Conservation (phyloP, 2,329 filamentous ascomycete species). For the Phyllosticta citrichinensis region DNA sequence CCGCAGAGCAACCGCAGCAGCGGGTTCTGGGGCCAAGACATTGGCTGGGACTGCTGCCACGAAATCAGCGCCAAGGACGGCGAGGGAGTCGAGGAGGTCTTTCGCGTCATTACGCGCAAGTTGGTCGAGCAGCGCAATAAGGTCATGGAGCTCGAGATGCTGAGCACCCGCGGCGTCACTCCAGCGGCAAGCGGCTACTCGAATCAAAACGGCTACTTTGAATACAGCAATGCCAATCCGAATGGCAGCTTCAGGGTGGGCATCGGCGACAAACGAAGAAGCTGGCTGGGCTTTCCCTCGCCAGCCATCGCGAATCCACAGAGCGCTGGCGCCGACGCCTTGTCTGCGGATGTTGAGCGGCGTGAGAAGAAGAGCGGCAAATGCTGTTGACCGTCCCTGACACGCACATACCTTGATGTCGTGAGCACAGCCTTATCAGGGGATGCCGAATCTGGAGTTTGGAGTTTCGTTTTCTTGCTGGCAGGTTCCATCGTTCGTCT, state of each 20-base stretch:
- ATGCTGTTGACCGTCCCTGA: conserved; percentile 19
- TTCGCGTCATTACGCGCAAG: conserved; percentile 81
- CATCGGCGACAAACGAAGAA: conserved; percentile 51
- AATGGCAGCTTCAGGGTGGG: conserved; percentile 52
- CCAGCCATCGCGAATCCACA: conserved; percentile 20
- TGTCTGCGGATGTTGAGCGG: conserved; percentile 24
- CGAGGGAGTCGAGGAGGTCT: conserved; percentile 94
- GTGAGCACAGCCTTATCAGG: neutral
- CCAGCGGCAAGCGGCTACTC: conserved; percentile 30
- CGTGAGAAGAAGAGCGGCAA: conserved; percentile 24
- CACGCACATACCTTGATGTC: neutral
- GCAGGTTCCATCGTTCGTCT: neutral
- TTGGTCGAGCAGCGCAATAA: conserved; percentile 61
- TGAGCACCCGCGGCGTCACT: conserved; percentile 33
- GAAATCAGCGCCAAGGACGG: conserved; percentile 92
- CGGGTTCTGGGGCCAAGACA: conserved; percentile 83
- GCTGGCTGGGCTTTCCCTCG: conserved; percentile 54
- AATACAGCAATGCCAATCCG: conserved; percentile 35
- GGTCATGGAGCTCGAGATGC: conserved; percentile 42
- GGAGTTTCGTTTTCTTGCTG: neutral
- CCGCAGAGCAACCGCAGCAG: conserved; percentile 47
- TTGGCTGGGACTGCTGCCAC: conserved; percentile 94
- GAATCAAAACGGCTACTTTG: conserved; percentile 37
- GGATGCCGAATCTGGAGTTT: neutral
- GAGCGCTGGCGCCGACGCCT: conserved; percentile 22